Base-by-base conservation (phyloP, 2,329 filamentous ascomycete species). In the Lachnellula subtilissima region DNA sequence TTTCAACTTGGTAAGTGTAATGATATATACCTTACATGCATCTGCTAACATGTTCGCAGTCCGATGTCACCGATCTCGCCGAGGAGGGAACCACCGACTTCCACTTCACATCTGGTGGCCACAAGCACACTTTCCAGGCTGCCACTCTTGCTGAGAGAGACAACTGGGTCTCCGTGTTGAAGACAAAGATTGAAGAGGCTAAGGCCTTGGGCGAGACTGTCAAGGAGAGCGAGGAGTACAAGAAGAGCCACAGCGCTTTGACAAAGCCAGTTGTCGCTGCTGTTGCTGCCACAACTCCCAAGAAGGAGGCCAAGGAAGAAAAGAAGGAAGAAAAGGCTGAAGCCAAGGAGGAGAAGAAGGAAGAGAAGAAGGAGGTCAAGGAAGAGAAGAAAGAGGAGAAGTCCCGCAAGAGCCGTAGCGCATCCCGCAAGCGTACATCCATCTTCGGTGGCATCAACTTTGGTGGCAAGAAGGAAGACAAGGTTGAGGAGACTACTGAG, bases 121-220 rank as follows among this genome's bases (percentile, higher is more conserved):
- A 95, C 77, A 96, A 96, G 85, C 91, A 97, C 82, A 83, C 83
- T 59, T 96, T 99, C 82, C 93, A 97, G 83, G 90, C 93, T 56
- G 69, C 78, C 67, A 86, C 71, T 68, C 68, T 82, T 49, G 78
- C 84, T 57, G 91, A 97, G 77, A 91, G 93, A 71, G 91, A 96
- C 74, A 90, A 88, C 81, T 97, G 94, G 94, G 84, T 96, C 68
- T 77, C 85, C 61, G 88, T 92, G 69, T 74, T 96, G 66, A 91
- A 94, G 83, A 76, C 82, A 69, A 90, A 92, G 80, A 83, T 89
- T 52, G 81, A 85, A 51, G 91, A 96, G 77, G 92, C 91, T 69
- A 95, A 94, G 82, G 87, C 87, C 67, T 78, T 89, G 56, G 87
- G 86, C 69, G 79, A 88, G 63, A 81, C 81, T 54, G 82, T 97